Evolutionary conservation across 1,139 yeast species (phyloP).

Genomic region (Pneumocystis jirovecii): DNA sequence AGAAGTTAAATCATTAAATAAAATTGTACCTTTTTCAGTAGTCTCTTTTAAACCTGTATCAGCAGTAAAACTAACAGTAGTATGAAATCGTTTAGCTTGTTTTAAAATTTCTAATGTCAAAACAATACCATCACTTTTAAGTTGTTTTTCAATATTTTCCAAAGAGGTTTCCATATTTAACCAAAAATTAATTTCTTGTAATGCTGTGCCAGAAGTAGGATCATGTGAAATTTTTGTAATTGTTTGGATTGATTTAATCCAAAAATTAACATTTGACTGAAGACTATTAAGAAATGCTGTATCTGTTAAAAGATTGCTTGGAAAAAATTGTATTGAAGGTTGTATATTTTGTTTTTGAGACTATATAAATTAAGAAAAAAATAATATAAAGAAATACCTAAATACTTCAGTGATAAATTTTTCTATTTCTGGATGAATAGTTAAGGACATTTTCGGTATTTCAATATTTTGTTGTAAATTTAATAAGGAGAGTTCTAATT

Average conservation of each 20-base stretch:
- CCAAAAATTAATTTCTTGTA: slow-evolving; percentile 74
- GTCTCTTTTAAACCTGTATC: slow-evolving; percentile 59
- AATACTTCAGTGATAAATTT: slow-evolving; percentile 27
- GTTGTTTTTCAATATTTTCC: slow-evolving; percentile 41
- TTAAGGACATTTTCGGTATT: slow-evolving; percentile 44
- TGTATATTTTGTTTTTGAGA: slow-evolving; percentile 18
- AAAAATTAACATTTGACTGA: slow-evolving; percentile 51
- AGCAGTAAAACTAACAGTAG: slow-evolving; percentile 54
- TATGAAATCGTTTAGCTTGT: slow-evolving; percentile 64
- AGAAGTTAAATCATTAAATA: neutral
- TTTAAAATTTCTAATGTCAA: slow-evolving; percentile 50
- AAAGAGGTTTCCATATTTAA: slow-evolving; percentile 52
- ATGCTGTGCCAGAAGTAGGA: slow-evolving; percentile 43
- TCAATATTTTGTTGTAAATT: slow-evolving; percentile 56
- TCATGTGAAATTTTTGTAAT: slow-evolving; percentile 39
- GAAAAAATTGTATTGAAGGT: slow-evolving; percentile 24
- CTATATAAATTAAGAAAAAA: slow-evolving; percentile 8
- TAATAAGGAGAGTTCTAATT: slow-evolving; percentile 51
- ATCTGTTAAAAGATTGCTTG: slow-evolving; percentile 32
- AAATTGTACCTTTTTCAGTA: slow-evolving; percentile 20
- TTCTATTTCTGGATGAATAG: slow-evolving; percentile 41
- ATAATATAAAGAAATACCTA: neutral
- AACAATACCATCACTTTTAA: slow-evolving; percentile 39
- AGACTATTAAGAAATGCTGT: slow-evolving; percentile 46
- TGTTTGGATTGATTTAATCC: slow-evolving; percentile 54